phyloP scores from a whole-genome alignment of 352 stramenopile species.

The Phytopythium aichiense region DNA sequence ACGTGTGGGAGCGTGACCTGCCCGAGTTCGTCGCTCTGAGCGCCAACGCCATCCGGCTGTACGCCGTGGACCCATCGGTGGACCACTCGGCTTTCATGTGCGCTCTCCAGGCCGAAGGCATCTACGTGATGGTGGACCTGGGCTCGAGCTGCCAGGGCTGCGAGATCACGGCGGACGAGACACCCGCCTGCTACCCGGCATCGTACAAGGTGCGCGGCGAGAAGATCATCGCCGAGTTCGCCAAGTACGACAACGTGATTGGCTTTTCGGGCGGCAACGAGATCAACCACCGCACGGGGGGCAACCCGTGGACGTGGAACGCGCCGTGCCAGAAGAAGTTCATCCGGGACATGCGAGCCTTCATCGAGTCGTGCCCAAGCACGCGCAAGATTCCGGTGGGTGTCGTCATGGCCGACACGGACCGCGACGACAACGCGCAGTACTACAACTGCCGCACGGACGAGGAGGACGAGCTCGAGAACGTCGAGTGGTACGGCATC shows the following conservation, averaged over 20 bases:
- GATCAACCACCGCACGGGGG: conserved; percentile 63
- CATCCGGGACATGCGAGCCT: conserved; percentile 81
- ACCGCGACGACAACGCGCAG: conserved; percentile 53
- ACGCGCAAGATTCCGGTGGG: conserved; percentile 74
- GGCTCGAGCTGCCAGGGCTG: conserved; percentile 56
- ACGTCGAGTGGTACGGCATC: conserved; percentile 82
- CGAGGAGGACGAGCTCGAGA: conserved; percentile 52
- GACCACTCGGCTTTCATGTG: conserved; percentile 88
- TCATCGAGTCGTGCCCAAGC: conserved; percentile 45
- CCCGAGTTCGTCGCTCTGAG: conserved; percentile 54
- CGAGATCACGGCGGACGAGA: conserved; percentile 51
- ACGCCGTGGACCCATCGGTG: conserved; percentile 64
- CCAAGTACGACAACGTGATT: conserved; percentile 82
- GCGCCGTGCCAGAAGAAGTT: conserved; percentile 89
- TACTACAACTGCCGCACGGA: conserved; percentile 86
- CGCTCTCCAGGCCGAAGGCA: conserved; percentile 59
- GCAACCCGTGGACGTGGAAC: conserved; percentile 46
- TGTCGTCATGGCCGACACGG: conserved; percentile 59
- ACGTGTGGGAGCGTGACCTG: conserved; percentile 73
- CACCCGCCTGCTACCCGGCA: conserved; percentile 54
- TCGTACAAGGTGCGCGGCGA: conserved; percentile 72
- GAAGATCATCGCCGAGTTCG: conserved; percentile 76
- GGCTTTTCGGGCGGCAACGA: conserved; percentile 80
- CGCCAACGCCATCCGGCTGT: conserved; percentile 80
- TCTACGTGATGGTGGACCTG: conserved; percentile 74